A percentile compares a stretch with the other conserved stretches of the same genome.
Evolutionary conservation across 2,329 filamentous ascomycete genomes (phyloP).

Genomic region (Sordariomycetes sp.): DNA sequence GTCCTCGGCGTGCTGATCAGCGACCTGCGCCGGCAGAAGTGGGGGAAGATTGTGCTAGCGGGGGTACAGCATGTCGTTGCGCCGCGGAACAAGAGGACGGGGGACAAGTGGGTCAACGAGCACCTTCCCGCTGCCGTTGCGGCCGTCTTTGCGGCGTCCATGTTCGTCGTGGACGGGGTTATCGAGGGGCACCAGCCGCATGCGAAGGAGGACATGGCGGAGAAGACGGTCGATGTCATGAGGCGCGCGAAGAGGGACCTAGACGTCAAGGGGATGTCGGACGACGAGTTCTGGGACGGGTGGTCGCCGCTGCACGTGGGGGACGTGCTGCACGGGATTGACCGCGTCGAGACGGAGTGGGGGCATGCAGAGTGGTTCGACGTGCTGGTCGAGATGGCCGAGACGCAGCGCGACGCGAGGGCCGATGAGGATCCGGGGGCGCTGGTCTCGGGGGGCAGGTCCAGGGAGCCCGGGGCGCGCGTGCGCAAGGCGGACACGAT

Average conservation of each 20-base stretch:
- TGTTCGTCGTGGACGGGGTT: conserved; percentile 26
- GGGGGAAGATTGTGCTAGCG: conserved; percentile 61
- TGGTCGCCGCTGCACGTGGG: conserved; percentile 33
- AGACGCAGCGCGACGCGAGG: not conserved
- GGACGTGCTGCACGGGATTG: conserved; percentile 49
- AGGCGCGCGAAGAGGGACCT: conserved; percentile 26
- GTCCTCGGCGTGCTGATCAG: conserved; percentile 50
- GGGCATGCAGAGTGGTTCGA: conserved; percentile 50
- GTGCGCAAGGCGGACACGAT: conserved; percentile 48
- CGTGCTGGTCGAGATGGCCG: conserved; percentile 38
- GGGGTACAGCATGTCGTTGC: conserved; percentile 49
- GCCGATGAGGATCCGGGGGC: conserved; percentile 9
- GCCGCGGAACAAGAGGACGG: conserved; percentile 26
- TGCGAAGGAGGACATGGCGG: conserved; percentile 9
- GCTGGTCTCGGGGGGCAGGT: conserved; percentile 17
- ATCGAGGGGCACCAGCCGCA: conserved; percentile 15
- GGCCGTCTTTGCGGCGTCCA: conserved; percentile 38
- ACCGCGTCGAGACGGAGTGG: conserved; percentile 40
- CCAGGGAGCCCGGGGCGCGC: conserved; percentile 22
- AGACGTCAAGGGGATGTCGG: conserved; percentile 20
- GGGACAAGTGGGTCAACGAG: conserved; percentile 33
- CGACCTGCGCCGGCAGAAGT: conserved; percentile 42
- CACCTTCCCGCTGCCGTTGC: conserved; percentile 42
- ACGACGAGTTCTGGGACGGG: conserved; percentile 37
- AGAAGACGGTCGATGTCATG: conserved; percentile 29